Evolutionary conservation across 192 early-diverging fungal species (phyloP).

Genomic region (Geranomyces variabilis): DNA sequence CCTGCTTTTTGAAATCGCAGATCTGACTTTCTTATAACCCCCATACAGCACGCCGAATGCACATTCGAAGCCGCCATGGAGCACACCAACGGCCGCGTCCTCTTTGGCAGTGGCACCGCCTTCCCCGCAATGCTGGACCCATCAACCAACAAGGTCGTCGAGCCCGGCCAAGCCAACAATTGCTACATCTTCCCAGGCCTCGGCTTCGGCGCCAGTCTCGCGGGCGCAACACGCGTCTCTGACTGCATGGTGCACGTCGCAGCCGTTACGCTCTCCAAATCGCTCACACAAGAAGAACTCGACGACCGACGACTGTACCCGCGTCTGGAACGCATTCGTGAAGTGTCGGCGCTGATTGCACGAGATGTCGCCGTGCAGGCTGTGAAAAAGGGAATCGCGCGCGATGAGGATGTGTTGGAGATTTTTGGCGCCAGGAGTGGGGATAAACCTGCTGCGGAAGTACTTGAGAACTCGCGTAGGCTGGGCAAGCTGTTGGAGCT

Average conservation of each 20-base stretch:
- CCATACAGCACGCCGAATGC: conserved; percentile 85
- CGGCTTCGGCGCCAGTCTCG: conserved; percentile 82
- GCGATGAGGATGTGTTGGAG: conserved; percentile 28
- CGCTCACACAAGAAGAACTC: conserved; percentile 72
- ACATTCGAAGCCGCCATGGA: conserved; percentile 90
- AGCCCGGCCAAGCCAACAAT: conserved; percentile 87
- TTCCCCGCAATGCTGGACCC: conserved; percentile 82
- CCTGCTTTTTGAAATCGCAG: no score
- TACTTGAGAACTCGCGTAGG: background rate
- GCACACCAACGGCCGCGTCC: conserved; percentile 79
- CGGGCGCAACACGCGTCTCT: conserved; percentile 70
- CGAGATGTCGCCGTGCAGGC: conserved; percentile 69
- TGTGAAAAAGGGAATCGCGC: conserved; percentile 43
- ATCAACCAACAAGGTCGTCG: conserved; percentile 52
- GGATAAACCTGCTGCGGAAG: background rate
- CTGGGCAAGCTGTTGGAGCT: background rate
- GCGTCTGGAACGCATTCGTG: conserved; percentile 80
- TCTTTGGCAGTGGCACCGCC: conserved; percentile 95
- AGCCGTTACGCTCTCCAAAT: conserved; percentile 76
- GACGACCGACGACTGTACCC: conserved; percentile 81
- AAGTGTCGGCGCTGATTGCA: conserved; percentile 77
- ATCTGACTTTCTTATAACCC: background rate
- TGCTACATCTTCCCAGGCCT: conserved; percentile 98
- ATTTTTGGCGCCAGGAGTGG: conserved; percentile 17
- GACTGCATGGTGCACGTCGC: conserved; percentile 82